Conservation (phyloP, 306 rosid species). For the Ammopiptanthus mongolicus region DNA sequence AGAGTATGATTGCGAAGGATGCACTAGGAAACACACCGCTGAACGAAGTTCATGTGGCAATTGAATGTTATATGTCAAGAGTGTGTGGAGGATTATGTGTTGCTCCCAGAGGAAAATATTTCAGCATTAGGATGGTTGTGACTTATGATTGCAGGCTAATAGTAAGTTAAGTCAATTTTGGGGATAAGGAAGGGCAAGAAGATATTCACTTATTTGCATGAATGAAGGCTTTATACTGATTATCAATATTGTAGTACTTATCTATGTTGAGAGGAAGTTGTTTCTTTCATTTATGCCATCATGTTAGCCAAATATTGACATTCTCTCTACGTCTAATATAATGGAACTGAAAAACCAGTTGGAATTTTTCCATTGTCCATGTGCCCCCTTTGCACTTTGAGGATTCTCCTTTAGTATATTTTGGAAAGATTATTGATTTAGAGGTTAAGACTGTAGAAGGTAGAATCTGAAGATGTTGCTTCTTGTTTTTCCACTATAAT, state of each 20-base stretch:
- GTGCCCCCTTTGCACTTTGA: neutral
- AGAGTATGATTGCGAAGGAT: neutral
- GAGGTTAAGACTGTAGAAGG: neutral
- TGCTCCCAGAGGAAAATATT: neutral
- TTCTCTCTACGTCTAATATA: neutral
- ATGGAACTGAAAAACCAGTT: neutral
- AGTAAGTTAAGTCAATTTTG: neutral
- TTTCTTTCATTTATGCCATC: neutral
- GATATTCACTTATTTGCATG: neutral
- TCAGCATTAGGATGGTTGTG: neutral
- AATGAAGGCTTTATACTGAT: neutral
- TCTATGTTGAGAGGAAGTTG: neutral
- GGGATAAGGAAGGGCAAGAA: neutral
- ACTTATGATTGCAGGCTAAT: neutral
- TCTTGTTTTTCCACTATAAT: constrained; percentile 3
- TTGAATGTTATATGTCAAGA: constrained; percentile 11
- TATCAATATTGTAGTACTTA: neutral
- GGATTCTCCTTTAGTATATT: too few relatives aligned
- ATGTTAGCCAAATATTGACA: constrained; percentile 3
- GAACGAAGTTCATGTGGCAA: neutral
- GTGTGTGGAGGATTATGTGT: neutral
- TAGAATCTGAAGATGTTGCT: neutral
- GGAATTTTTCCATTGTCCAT: neutral
- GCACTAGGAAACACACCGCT: neutral
- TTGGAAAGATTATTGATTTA: neutral